Conservation (phyloP, 176 grass and related monocot species). For the Juncus effusus region DNA sequence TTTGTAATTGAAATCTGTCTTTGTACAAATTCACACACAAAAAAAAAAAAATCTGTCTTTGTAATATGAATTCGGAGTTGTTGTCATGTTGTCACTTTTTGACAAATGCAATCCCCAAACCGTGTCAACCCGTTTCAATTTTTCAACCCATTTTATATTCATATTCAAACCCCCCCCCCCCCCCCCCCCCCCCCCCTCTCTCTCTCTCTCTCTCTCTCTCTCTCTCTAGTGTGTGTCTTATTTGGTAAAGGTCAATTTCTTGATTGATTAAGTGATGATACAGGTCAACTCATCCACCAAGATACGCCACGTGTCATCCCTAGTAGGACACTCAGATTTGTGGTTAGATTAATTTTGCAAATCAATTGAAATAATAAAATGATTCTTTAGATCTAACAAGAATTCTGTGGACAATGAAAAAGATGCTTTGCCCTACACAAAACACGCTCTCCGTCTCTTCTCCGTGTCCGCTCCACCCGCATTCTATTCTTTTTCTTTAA, state of each 20-base stretch:
- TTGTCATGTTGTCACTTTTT: constrained; percentile 26
- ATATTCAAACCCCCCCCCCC: background rate
- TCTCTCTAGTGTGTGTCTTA: background rate
- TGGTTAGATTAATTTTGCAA: constrained; percentile 17
- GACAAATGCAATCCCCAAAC: constrained; percentile 21
- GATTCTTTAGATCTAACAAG: background rate
- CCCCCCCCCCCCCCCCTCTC: too few species aligned
- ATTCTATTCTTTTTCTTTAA: constrained; percentile 1
- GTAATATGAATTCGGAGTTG: background rate
- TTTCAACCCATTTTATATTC: constrained; percentile 26
- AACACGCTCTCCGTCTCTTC: background rate
- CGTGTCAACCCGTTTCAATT: constrained; percentile 14
- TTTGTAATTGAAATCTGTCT: constrained; percentile 2
- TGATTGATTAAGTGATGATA: constrained; percentile 10
- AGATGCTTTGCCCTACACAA: constrained; percentile 9
- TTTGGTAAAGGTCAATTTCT: constrained; percentile 29
- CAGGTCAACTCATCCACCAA: constrained; percentile 14
- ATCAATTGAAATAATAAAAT: constrained; percentile 9
- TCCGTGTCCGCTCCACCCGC: constrained; percentile 16
- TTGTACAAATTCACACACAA: background rate
- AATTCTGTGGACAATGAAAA: constrained; percentile 1
- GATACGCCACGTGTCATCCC: constrained; percentile 8
- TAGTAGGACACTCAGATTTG: background rate
- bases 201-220: too few species aligned
- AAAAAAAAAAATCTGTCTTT: background rate